These are phyloP conservation scores for Grosmannia huntii DNA, from an alignment of 2,329 filamentous ascomycete species.

Conservation along the genomic window DNA sequence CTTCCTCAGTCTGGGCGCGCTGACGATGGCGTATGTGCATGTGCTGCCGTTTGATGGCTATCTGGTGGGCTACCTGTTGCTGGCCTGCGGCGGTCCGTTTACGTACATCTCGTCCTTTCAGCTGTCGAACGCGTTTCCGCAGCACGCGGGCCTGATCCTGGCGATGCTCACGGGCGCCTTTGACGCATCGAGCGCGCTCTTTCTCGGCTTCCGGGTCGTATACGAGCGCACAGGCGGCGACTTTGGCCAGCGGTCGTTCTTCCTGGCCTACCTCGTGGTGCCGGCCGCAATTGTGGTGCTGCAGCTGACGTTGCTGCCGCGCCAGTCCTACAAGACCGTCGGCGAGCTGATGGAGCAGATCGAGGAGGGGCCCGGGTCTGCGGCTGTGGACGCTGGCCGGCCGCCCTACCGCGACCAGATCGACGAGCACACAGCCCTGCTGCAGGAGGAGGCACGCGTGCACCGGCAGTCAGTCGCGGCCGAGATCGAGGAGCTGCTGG, in stretches of 20 bases:
- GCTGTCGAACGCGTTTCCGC: slow-evolving; percentile 71
- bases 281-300: slow-evolving; percentile 52
- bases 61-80: slow-evolving; percentile 59
- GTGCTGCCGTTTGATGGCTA: slow-evolving; percentile 60
- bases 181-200: slow-evolving; percentile 68
- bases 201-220: slow-evolving; percentile 59
- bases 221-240: slow-evolving; percentile 39
- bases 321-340: slow-evolving; percentile 69
- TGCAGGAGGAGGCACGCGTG: slow-evolving; percentile 42
- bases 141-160: slow-evolving; percentile 64
- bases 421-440: slow-evolving; percentile 42
- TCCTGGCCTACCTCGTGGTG: slow-evolving; percentile 58
- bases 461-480: slow-evolving; percentile 51
- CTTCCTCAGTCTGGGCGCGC: slow-evolving; percentile 55
- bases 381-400: neutral
- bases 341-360: slow-evolving; percentile 69
- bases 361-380: slow-evolving; percentile 33
- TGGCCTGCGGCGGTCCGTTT: slow-evolving; percentile 69
- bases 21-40: slow-evolving; percentile 65
- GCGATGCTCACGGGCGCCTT: slow-evolving; percentile 72
- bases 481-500: slow-evolving; percentile 63
- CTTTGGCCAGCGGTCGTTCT: slow-evolving; percentile 57
- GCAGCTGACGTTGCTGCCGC: slow-evolving; percentile 61
- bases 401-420: slow-evolving; percentile 36
- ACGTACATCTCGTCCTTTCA: slow-evolving; percentile 77